phyloP scores from a whole-genome alignment of 495 filamentous ascomycete species.

The Penicillium manginii region DNA sequence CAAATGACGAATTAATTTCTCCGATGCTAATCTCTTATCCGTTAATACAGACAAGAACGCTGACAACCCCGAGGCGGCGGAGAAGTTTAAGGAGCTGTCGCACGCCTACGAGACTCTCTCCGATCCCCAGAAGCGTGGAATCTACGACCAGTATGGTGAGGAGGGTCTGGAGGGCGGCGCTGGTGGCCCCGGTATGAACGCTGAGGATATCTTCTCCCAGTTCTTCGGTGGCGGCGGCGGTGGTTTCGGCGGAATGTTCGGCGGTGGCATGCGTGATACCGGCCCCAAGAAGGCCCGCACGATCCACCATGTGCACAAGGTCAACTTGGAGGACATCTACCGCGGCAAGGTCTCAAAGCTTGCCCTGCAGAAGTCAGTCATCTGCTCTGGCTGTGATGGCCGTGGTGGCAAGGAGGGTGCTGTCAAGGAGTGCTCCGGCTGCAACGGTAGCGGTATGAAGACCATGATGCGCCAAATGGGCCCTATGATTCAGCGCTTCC shows the following conservation, averaged over 20 bases:
- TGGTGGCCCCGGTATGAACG: constrained; percentile 84
- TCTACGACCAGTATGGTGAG: constrained; percentile 98
- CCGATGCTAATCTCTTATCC: constrained; percentile 1
- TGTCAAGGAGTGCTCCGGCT: constrained; percentile 86
- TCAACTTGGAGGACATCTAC: constrained; percentile 97
- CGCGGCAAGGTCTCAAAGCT: constrained; percentile 96
- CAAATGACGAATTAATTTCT: neutral
- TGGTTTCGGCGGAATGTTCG: constrained; percentile 79
- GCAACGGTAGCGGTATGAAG: constrained; percentile 96
- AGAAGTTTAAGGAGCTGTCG: constrained; percentile 98
- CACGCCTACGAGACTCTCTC: constrained; percentile 93
- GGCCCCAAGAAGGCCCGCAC: constrained; percentile 93
- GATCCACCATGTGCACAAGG: constrained; percentile 97
- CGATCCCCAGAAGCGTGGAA: constrained; percentile 83
- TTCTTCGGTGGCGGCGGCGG: constrained; percentile 92
- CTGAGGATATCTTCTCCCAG: constrained; percentile 95
- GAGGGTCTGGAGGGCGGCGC: constrained; percentile 90
- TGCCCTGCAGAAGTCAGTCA: constrained; percentile 94
- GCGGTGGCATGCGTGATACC: constrained; percentile 77
- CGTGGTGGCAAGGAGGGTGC: constrained; percentile 97
- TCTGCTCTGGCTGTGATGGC: constrained; percentile 93
- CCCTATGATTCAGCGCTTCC: constrained; percentile 99
- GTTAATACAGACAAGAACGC: constrained; percentile 82
- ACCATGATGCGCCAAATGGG: constrained; percentile 99
- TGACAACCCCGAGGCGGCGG: constrained; percentile 87